Percentiles rank a stretch among this genome's conserved stretches.
phyloP scores from a whole-genome alignment of 208 protist species.

The Leishmania aethiopica region DNA sequence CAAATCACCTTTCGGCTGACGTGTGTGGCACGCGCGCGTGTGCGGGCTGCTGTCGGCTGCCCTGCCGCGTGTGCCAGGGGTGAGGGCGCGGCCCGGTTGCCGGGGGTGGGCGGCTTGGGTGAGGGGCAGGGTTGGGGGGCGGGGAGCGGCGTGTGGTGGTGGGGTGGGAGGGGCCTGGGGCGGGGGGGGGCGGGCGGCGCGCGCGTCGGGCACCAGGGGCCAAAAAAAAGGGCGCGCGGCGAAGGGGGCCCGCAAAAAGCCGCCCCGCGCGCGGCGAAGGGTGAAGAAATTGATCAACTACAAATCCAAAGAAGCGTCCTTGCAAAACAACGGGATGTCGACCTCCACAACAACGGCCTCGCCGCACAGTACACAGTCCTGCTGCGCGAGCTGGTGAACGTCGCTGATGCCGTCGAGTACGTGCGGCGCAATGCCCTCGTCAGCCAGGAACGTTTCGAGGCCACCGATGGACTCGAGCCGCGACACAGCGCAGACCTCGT shows the following conservation, averaged over 20 bases:
- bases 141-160: no score
- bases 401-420: conserved; percentile 53
- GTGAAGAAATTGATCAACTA: not conserved
- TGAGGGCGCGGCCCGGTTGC: no score
- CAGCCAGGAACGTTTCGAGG: conserved; percentile 64
- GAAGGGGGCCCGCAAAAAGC: no score
- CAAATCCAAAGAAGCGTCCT: conserved; percentile 48
- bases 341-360: conserved; percentile 76
- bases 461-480: conserved; percentile 61
- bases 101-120: no score
- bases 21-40: not conserved
- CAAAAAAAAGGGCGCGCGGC: no score
- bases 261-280: no score
- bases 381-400: conserved; percentile 50
- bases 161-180: no score
- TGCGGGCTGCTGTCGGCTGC: no score
- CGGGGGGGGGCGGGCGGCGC: no score
- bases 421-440: conserved; percentile 64
- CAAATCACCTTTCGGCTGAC: conserved; percentile 36
- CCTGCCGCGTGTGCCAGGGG: not conserved
- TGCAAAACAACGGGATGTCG: conserved; percentile 56
- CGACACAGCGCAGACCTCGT: conserved; percentile 66
- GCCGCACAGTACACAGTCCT: conserved; percentile 84
- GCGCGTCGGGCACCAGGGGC: no score
- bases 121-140: no score